A percentile compares a stretch with the other conserved stretches of the same genome.
Conservation (phyloP, 2,329 filamentous ascomycete genomes). For the Calonectria pauciramosa region DNA sequence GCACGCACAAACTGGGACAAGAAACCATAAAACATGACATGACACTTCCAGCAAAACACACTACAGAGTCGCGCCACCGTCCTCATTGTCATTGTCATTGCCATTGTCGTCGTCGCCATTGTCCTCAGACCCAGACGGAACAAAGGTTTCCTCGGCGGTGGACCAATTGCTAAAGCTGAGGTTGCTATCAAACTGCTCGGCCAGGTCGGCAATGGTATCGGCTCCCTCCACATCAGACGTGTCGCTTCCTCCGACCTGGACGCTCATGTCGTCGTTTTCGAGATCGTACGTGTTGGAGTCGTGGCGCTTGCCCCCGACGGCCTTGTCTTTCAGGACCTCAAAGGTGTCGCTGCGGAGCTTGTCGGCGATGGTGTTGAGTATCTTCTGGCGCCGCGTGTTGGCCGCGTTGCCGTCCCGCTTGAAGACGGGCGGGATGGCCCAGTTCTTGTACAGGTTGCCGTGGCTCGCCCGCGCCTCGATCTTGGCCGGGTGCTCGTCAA, state of each 20-base stretch:
- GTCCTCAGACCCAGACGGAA: slow-evolving; percentile 30
- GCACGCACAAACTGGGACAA: background rate
- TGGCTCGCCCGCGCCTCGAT: slow-evolving; percentile 50
- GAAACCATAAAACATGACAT: background rate
- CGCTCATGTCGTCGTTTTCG: background rate
- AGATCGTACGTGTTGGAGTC: slow-evolving; percentile 49
- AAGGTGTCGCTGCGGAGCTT: slow-evolving; percentile 47
- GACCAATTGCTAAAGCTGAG: slow-evolving; percentile 22
- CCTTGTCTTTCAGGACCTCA: slow-evolving; percentile 44
- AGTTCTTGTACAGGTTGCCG: slow-evolving; percentile 55
- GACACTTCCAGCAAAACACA: background rate
- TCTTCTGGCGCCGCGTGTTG: slow-evolving; percentile 29
- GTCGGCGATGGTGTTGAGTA: slow-evolving; percentile 45
- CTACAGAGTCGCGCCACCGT: slow-evolving; percentile 27
- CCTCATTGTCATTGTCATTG: slow-evolving; percentile 40
- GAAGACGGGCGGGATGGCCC: slow-evolving; percentile 53
- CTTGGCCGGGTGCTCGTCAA: slow-evolving; percentile 42
- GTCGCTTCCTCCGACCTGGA: slow-evolving; percentile 23
- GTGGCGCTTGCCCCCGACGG: slow-evolving; percentile 43
- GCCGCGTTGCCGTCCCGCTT: slow-evolving; percentile 16
- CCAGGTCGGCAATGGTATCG: slow-evolving; percentile 14
- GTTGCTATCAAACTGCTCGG: slow-evolving; percentile 19
- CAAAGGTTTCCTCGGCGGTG: slow-evolving; percentile 1
- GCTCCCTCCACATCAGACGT: slow-evolving; percentile 24
- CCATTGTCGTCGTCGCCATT: slow-evolving; percentile 37